Percentiles rank a stretch among this genome's conserved stretches.
Conservation (phyloP, 2,329 filamentous ascomycete genomes). For the Botryotinia narcissicola region DNA sequence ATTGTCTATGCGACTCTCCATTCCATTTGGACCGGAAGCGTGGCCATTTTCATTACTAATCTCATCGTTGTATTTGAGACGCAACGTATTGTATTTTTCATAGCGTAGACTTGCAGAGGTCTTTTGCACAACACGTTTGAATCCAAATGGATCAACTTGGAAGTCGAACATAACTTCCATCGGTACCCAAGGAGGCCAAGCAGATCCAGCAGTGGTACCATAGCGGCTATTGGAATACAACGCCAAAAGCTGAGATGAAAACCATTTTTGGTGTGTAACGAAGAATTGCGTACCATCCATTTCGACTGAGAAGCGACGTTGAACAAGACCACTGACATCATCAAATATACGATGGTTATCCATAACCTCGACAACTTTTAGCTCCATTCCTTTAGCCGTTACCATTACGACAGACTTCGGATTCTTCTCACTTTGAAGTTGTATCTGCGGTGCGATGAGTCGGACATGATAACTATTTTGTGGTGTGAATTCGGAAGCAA, state of each 20-base stretch:
- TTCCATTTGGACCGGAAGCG: constrained; percentile 51
- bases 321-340: constrained; percentile 90
- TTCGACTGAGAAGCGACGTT: constrained; percentile 86
- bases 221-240: constrained; percentile 95
- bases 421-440: constrained; percentile 98
- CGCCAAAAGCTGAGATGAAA: constrained; percentile 78
- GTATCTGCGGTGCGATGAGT: constrained; percentile 94
- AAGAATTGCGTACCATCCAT: constrained; percentile 99
- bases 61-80: constrained; percentile 95
- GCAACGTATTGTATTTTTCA: constrained; percentile 97
- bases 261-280: constrained; percentile 89
- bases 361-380: constrained; percentile 97
- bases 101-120: constrained; percentile 93
- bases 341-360: constrained; percentile 92
- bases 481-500: constrained; percentile 82
- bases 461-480: constrained; percentile 94
- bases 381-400: constrained; percentile 94
- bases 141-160: constrained; percentile 89
- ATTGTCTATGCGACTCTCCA: constrained; percentile 86
- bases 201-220: constrained; percentile 76
- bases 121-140: constrained; percentile 93
- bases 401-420: constrained; percentile 95
- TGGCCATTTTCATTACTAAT: constrained; percentile 60
- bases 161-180: constrained; percentile 99
- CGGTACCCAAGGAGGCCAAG: constrained; percentile 97